These are phyloP conservation scores for Pharus latifolius DNA, from an alignment of 176 grass and related monocot species.

Conservation along the genomic window DNA sequence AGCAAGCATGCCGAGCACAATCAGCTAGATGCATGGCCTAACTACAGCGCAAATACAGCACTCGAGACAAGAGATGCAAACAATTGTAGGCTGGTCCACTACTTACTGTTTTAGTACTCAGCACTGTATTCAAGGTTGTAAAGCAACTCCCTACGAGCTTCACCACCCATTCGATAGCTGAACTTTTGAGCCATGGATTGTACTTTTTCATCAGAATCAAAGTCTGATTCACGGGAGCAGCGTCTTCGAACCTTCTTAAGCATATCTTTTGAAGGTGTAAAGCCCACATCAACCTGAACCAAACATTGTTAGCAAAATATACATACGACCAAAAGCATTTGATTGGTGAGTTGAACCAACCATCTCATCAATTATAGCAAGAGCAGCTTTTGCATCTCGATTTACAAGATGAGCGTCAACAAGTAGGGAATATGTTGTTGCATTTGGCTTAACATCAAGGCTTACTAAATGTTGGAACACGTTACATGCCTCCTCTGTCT, in stretches of 20 bases:
- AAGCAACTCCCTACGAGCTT: conserved; percentile 62
- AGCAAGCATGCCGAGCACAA: not conserved
- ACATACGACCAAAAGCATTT: conserved; percentile 5
- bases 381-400: conserved; percentile 61
- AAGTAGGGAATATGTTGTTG: conserved; percentile 75
- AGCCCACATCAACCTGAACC: conserved; percentile 65
- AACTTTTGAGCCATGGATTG: conserved; percentile 56
- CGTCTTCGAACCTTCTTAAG: conserved; percentile 78
- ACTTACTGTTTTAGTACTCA: conserved; percentile 46
- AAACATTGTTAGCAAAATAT: conserved; percentile 12
- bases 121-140: conserved; percentile 63
- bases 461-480: conserved; percentile 76
- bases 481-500: conserved; percentile 75
- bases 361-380: conserved; percentile 58
- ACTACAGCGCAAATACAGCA: not conserved
- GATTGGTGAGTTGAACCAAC: conserved; percentile 29
- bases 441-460: conserved; percentile 77
- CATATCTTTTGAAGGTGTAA: conserved; percentile 65
- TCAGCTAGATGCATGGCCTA: not conserved
- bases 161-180: conserved; percentile 62
- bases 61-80: not conserved
- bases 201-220: conserved; percentile 53
- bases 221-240: conserved; percentile 80
- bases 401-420: conserved; percentile 66
- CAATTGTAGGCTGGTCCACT: not conserved